Evolutionary conservation across 148 eudicot species (phyloP).

Genomic region (Rheum nobile): DNA sequence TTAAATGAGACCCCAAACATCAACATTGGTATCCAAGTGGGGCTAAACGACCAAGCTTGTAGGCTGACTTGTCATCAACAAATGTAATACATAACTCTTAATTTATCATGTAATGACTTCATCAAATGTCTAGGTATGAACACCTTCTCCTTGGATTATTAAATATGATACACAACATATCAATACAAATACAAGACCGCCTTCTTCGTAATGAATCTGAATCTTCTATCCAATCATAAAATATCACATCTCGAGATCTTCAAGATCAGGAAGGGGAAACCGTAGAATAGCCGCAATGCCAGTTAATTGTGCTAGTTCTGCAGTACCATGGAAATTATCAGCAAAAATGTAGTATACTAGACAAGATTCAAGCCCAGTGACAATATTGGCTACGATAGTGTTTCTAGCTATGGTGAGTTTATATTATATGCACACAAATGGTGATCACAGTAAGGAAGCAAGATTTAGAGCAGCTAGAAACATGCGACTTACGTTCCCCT

Average conservation of each 20-base stretch:
- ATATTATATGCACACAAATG: too few species aligned
- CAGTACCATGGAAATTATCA: not conserved
- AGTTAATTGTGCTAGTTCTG: conserved; percentile 88
- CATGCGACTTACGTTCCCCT: conserved; percentile 73
- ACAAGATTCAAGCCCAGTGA: not conserved
- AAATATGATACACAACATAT: not conserved
- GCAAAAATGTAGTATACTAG: not conserved
- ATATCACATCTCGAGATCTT: conserved; percentile 85
- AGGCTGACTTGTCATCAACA: not conserved
- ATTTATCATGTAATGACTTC: not conserved
- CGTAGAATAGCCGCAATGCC: conserved; percentile 96
- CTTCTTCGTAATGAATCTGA: not conserved
- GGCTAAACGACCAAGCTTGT: too few species aligned
- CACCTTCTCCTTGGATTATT: not conserved
- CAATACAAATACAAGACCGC: not conserved
- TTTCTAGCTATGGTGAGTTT: too few species aligned
- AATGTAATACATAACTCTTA: not conserved
- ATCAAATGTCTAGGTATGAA: not conserved
- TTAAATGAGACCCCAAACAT: too few species aligned
- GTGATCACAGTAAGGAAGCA: too few species aligned
- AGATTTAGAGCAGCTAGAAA: not conserved
- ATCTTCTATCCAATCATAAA: not conserved
- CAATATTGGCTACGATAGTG: too few species aligned
- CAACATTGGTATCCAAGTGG: too few species aligned
- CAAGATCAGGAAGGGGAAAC: conserved; percentile 92